Percentiles rank a stretch among this genome's conserved stretches.
Conservation (phyloP, 2,329 filamentous ascomycete genomes). For the Dothidotthia symphoricarpi region DNA sequence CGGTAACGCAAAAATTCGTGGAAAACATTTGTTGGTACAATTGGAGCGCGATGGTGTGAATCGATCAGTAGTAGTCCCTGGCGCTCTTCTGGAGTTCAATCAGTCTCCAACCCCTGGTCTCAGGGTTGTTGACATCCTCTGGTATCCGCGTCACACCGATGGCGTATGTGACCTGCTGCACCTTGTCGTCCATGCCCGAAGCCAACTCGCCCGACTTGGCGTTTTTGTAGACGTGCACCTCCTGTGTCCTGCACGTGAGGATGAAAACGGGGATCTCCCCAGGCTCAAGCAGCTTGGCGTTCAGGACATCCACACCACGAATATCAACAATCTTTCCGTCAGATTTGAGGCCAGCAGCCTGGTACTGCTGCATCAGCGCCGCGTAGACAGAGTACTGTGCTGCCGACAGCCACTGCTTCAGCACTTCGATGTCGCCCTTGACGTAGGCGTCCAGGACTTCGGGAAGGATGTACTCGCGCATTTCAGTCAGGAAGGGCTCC, state of each 20-base stretch:
- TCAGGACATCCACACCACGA: constrained; percentile 83
- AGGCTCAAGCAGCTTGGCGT: constrained; percentile 76
- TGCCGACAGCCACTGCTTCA: constrained; percentile 94
- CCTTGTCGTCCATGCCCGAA: constrained; percentile 97
- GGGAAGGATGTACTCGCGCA: constrained; percentile 95
- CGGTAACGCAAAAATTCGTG: constrained; percentile 16
- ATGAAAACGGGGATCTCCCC: constrained; percentile 94
- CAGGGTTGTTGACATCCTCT: constrained; percentile 94
- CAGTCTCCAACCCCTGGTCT: constrained; percentile 93
- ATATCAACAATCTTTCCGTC: constrained; percentile 96
- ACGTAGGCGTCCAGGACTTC: constrained; percentile 98
- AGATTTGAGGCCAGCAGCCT: constrained; percentile 85
- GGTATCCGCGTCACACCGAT: constrained; percentile 92
- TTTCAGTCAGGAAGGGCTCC: constrained; percentile 90
- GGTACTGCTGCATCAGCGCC: constrained; percentile 95
- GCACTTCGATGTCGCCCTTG: constrained; percentile 85
- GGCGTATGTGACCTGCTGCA: constrained; percentile 96
- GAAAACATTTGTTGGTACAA: constrained; percentile 21
- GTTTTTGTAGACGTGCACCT: constrained; percentile 95
- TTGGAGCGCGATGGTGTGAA: constrained; percentile 1
- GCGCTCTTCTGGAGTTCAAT: constrained; percentile 99
- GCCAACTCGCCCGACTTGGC: constrained; percentile 85
- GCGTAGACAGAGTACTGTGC: constrained; percentile 96
- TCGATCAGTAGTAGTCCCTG: constrained; percentile 73
- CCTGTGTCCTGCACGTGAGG: constrained; percentile 92